phyloP scores from a whole-genome alignment of 169 alveolate species.

The Cryptosporidium baileyi region DNA sequence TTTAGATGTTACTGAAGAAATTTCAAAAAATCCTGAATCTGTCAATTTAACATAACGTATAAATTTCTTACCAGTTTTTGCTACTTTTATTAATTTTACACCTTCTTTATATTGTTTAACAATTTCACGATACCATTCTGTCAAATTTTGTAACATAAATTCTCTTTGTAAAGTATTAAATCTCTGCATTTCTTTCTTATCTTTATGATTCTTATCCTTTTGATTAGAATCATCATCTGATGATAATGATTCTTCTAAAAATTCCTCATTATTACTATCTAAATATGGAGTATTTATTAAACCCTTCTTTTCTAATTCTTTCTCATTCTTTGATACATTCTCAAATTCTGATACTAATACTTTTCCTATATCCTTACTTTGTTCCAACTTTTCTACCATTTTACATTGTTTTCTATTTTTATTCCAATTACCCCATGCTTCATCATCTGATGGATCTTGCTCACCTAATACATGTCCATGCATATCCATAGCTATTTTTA shows the following conservation, averaged over 20 bases:
- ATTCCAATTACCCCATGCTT: conserved; percentile 75
- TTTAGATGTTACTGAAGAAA: conserved; percentile 59
- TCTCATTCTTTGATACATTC: conserved; percentile 46
- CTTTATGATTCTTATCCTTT: neutral
- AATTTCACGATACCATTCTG: conserved; percentile 74
- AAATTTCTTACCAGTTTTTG: conserved; percentile 73
- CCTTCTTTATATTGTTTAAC: conserved; percentile 74
- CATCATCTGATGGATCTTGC: conserved; percentile 76
- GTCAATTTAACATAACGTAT: conserved; percentile 72
- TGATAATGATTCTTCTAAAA: conserved; percentile 10
- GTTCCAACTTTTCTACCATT: conserved; percentile 53
- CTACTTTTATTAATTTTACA: conserved; percentile 73
- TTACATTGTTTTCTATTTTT: conserved; percentile 27
- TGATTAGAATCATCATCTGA: conserved; percentile 38
- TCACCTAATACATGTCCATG: conserved; percentile 73
- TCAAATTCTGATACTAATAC: conserved; percentile 63
- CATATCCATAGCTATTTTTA: conserved; percentile 71
- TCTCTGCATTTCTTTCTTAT: neutral
- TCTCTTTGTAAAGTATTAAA: conserved; percentile 73
- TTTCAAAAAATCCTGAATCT: conserved; percentile 71
- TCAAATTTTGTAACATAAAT: conserved; percentile 72
- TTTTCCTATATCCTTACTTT: conserved; percentile 39
- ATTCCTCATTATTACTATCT: conserved; percentile 31
- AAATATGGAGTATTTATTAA: conserved; percentile 56
- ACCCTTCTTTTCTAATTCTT: conserved; percentile 52